phyloP scores from a whole-genome alignment of 2,329 filamentous ascomycete genomes.

The Tolypocladium sp. region DNA sequence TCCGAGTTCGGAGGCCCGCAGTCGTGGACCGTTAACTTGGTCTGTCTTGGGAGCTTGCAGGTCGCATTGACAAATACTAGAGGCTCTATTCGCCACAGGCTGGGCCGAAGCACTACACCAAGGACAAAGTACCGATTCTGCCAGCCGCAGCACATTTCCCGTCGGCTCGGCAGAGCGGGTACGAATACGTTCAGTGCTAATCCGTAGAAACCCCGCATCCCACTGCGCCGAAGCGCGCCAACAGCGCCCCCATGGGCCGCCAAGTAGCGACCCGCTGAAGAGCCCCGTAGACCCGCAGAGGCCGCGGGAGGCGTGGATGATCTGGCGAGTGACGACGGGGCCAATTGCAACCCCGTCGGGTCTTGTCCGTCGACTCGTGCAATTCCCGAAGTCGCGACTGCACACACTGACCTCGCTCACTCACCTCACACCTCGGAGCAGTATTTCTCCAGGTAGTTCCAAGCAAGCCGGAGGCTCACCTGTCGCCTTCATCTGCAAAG shows the following conservation, averaged over 20 bases:
- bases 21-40: no score
- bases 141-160: background rate
- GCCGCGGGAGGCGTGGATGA: background rate
- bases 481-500: no score
- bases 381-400: no score
- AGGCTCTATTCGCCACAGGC: background rate
- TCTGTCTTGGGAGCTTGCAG: no score
- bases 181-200: no score
- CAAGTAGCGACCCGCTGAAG: background rate
- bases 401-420: background rate
- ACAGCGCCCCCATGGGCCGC: no score
- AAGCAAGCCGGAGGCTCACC: no score
- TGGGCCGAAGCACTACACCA: no score
- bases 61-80: background rate
- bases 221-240: background rate
- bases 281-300: background rate
- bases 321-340: background rate
- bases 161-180: background rate
- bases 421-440: background rate
- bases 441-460: no score
- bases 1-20: no score
- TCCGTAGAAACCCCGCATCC: no score
- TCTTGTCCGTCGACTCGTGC: background rate
- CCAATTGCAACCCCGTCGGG: background rate
- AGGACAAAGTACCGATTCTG: background rate